These are phyloP conservation scores for Protoeuglena noctilucae DNA, from an alignment of 139 green algal genomes.

Conservation along the genomic window DNA sequence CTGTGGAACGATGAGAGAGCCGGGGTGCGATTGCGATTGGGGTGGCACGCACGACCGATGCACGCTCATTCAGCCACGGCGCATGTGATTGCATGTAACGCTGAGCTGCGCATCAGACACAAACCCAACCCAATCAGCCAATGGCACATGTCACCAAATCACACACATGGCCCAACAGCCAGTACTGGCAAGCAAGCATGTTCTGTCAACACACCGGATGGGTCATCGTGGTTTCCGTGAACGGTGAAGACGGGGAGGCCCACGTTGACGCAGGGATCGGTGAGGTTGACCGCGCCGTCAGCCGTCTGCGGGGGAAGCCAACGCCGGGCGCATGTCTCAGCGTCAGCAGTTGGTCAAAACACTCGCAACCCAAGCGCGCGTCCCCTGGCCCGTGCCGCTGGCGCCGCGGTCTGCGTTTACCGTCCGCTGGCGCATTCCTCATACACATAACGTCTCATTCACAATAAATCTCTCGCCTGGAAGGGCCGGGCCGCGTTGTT, in stretches of 20 bases:
- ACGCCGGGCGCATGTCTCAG: background rate
- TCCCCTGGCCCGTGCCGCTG: background rate
- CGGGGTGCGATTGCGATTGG: no score
- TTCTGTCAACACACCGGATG: no score
- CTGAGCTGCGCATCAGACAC: no score
- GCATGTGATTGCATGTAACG: no score
- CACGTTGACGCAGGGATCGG: constrained; percentile 80
- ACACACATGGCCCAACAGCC: no score
- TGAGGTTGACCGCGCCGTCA: constrained; percentile 66
- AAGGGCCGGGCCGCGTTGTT: constrained; percentile 43
- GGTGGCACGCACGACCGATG: no score
- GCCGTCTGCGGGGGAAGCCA: background rate
- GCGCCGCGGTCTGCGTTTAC: background rate
- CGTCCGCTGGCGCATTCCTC: background rate
- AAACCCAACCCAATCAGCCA: no score
- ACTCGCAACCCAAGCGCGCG: no score
- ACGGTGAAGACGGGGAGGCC: constrained; percentile 93
- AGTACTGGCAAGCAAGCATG: no score
- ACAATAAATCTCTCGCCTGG: constrained; percentile 26
- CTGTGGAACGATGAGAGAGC: constrained; percentile 9
- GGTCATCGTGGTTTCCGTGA: constrained; percentile 98
- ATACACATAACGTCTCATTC: background rate
- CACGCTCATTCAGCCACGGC: no score
- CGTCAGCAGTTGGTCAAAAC: background rate
- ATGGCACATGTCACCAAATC: no score